A percentile compares a stretch with the other conserved stretches of the same genome.
These are phyloP conservation scores for Penicillium robsamsonii DNA, from an alignment of 495 filamentous ascomycete species.

Conservation along the genomic window DNA sequence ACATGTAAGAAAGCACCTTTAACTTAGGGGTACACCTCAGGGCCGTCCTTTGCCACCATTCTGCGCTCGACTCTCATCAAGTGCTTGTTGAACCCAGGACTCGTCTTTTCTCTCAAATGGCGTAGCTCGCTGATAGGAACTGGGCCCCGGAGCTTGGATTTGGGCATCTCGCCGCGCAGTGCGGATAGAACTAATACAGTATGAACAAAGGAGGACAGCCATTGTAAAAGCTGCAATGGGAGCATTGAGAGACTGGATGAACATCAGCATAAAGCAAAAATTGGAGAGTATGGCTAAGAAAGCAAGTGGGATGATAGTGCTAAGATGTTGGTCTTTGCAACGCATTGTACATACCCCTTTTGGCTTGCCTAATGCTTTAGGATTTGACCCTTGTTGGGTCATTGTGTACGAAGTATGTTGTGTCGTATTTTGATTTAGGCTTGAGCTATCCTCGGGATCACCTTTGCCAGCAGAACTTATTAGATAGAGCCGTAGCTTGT, in stretches of 20 bases:
- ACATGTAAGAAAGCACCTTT: not conserved
- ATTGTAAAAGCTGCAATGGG: constrained; percentile 52
- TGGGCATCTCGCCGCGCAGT: constrained; percentile 43
- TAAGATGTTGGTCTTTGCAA: not conserved
- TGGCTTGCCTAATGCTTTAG: constrained; percentile 20
- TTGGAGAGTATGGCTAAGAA: not conserved
- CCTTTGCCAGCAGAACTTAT: not conserved
- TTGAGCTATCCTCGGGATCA: not conserved
- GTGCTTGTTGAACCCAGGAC: constrained; percentile 39
- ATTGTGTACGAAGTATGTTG: constrained; percentile 1
- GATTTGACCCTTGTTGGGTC: constrained; percentile 15
- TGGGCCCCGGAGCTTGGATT: constrained; percentile 3
- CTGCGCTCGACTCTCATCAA: constrained; percentile 33
- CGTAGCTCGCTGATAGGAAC: constrained; percentile 11
- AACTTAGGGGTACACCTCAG: not conserved
- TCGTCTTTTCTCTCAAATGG: constrained; percentile 19
- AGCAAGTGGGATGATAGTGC: not conserved
- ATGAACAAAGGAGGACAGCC: constrained; percentile 48
- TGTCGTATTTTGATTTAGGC: not conserved
- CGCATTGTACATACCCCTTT: constrained; percentile 21
- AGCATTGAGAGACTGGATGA: constrained; percentile 42
- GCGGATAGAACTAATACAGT: constrained; percentile 49
- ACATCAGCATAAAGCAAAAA: not conserved
- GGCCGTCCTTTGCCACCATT: constrained; percentile 9
- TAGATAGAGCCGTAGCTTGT: not conserved